These are phyloP conservation scores for Alternaria sp. DNA, from an alignment of 2,329 filamentous ascomycete species.

Conservation along the genomic window DNA sequence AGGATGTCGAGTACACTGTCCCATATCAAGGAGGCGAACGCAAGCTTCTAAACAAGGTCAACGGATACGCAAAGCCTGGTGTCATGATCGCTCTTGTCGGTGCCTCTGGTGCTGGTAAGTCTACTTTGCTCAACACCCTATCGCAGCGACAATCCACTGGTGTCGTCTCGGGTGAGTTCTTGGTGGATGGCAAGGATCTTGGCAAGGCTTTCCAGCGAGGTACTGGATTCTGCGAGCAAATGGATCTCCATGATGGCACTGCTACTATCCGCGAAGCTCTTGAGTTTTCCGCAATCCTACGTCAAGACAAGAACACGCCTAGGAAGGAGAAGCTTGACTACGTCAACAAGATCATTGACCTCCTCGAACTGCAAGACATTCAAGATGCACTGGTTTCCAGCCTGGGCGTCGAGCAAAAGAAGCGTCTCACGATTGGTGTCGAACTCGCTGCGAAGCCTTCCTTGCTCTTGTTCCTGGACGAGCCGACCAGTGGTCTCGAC, in stretches of 20 bases:
- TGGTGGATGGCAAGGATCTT: conserved; percentile 72
- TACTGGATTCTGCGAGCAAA: conserved; percentile 76
- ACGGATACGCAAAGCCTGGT: conserved; percentile 81
- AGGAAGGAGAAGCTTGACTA: conserved; percentile 70
- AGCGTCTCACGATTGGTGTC: conserved; percentile 76
- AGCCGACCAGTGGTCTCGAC: conserved; percentile 75
- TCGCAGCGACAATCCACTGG: conserved; percentile 75
- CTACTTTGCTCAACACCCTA: conserved; percentile 79
- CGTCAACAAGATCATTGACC: conserved; percentile 70
- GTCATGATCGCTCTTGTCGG: conserved; percentile 83
- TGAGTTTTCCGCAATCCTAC: conserved; percentile 72
- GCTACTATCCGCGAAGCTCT: conserved; percentile 73
- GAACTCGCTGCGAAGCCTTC: conserved; percentile 69
- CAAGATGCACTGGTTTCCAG: conserved; percentile 72
- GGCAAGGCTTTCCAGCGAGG: conserved; percentile 69
- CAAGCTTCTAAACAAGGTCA: conserved; percentile 72
- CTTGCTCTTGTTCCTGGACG: conserved; percentile 74
- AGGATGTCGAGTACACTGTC: conserved; percentile 70
- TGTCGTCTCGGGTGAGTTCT: conserved; percentile 71
- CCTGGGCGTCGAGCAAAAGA: conserved; percentile 73
- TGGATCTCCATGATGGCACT: conserved; percentile 74
- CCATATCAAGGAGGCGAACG: conserved; percentile 70
- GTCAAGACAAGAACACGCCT: conserved; percentile 65
- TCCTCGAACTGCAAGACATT: conserved; percentile 71
- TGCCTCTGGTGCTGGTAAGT: conserved; percentile 82